Evolutionary conservation across 2,329 filamentous ascomycete species (phyloP).

Genomic region (Thelonectria rubi): DNA sequence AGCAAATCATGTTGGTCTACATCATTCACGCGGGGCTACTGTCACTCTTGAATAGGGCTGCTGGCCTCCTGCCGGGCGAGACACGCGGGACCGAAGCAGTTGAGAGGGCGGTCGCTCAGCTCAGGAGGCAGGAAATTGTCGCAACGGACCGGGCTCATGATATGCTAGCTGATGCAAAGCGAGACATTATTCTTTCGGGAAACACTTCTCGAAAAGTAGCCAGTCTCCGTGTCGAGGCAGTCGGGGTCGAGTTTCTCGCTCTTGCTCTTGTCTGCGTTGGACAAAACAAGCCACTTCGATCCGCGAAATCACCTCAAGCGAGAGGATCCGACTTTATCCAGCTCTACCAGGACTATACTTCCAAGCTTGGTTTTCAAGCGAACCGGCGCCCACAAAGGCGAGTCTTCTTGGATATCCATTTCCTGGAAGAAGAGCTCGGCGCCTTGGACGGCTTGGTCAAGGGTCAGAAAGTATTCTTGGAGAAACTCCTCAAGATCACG

Average conservation of each 20-base stretch:
- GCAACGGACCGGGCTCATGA: neutral
- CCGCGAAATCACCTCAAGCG: neutral
- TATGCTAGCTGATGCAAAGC: slow-evolving; percentile 2
- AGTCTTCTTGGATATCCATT: neutral
- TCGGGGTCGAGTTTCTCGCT: neutral
- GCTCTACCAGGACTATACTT: slow-evolving; percentile 5
- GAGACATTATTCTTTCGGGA: neutral
- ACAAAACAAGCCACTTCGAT: neutral
- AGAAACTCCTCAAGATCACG: neutral
- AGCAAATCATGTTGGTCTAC: slow-evolving; percentile 4
- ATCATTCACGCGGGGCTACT: neutral
- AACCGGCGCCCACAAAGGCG: slow-evolving; percentile 1
- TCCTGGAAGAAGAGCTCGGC: neutral
- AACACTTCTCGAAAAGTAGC: slow-evolving; percentile 1
- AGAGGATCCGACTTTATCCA: neutral
- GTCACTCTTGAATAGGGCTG: neutral
- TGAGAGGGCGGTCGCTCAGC: neutral
- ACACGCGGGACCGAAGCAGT: neutral
- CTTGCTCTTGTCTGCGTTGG: neutral
- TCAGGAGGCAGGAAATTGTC: neutral
- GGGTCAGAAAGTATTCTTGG: neutral
- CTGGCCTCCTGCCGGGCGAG: neutral
- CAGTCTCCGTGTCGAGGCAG: slow-evolving; percentile 1
- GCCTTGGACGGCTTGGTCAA: neutral
- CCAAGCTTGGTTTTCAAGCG: slow-evolving; percentile 1